Conservation (phyloP, 352 stramenopile genomes). For the Pythium utonaiense region DNA sequence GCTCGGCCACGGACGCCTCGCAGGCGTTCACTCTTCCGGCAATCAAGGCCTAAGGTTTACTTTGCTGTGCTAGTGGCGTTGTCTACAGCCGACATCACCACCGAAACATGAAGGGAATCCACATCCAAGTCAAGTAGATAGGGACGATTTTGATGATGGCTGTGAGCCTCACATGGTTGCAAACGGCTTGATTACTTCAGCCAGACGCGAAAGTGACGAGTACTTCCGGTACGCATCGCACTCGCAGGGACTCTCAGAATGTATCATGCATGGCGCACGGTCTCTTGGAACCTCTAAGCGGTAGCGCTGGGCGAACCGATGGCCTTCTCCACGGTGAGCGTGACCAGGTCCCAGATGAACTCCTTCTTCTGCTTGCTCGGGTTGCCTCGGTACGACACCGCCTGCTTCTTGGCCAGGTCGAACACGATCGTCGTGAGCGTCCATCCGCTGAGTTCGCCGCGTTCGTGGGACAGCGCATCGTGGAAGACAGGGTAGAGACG, state of each 20-base stretch:
- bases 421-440: slow-evolving; percentile 71
- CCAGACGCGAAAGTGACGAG: too few relatives aligned
- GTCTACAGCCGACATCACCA: too few relatives aligned
- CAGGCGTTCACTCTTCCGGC: slow-evolving; percentile 23
- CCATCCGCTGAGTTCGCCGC: slow-evolving; percentile 63
- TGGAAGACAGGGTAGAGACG: slow-evolving; percentile 60
- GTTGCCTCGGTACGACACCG: slow-evolving; percentile 52
- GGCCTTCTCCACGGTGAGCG: slow-evolving; percentile 29
- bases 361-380: slow-evolving; percentile 28
- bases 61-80: too few relatives aligned
- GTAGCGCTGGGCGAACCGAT: neutral
- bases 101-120: too few relatives aligned
- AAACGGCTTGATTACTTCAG: too few relatives aligned
- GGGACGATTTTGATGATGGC: too few relatives aligned
- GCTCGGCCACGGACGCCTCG: slow-evolving; percentile 34
- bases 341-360: slow-evolving; percentile 47
- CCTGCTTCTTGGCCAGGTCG: slow-evolving; percentile 38
- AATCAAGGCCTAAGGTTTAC: neutral
- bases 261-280: neutral
- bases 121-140: too few relatives aligned
- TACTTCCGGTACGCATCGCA: too few relatives aligned
- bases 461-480: slow-evolving; percentile 48
- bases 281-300: slow-evolving; percentile 4
- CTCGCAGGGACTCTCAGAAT: too few relatives aligned
- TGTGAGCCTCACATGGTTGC: too few relatives aligned